These are phyloP conservation scores for Boletus bicolor DNA, from an alignment of 768 basidiomycete genomes.

Conservation along the genomic window DNA sequence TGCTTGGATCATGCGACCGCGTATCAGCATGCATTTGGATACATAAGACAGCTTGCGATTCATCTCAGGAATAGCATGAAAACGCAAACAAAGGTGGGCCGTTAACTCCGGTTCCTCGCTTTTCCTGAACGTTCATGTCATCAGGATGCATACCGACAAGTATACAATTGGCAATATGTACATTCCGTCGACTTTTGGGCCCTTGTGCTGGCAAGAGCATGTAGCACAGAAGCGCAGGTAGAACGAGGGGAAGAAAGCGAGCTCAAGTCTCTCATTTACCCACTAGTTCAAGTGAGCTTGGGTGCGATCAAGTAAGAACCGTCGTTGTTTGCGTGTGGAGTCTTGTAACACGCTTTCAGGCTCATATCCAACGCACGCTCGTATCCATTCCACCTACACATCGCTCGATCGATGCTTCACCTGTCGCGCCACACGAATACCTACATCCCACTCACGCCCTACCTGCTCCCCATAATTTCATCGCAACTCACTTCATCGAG, in stretches of 20 bases:
- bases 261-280: conserved; percentile 87
- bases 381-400: conserved; percentile 92
- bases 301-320: conserved; percentile 82
- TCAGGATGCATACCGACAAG: conserved; percentile 87
- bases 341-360: conserved; percentile 40
- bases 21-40: conserved; percentile 95
- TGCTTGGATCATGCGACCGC: conserved; percentile 67
- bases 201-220: conserved; percentile 80
- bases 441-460: conserved; percentile 85
- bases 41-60: conserved; percentile 92
- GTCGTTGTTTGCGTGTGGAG: background rate
- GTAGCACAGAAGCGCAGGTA: conserved; percentile 54
- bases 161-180: conserved; percentile 99
- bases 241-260: conserved; percentile 65
- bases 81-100: conserved; percentile 70
- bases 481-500: conserved; percentile 64
- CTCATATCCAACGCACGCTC: conserved; percentile 88
- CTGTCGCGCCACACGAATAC: conserved; percentile 78
- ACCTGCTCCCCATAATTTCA: conserved; percentile 82
- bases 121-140: conserved; percentile 2
- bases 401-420: conserved; percentile 83
- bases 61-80: conserved; percentile 91
- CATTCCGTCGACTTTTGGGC: conserved; percentile 98
- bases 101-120: background rate
- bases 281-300: conserved; percentile 89